Evolutionary conservation across 139 green algal species (phyloP), one percentile per base, ranked within the genome.

Genomic region (Tetradesmus obliquus): DNA sequence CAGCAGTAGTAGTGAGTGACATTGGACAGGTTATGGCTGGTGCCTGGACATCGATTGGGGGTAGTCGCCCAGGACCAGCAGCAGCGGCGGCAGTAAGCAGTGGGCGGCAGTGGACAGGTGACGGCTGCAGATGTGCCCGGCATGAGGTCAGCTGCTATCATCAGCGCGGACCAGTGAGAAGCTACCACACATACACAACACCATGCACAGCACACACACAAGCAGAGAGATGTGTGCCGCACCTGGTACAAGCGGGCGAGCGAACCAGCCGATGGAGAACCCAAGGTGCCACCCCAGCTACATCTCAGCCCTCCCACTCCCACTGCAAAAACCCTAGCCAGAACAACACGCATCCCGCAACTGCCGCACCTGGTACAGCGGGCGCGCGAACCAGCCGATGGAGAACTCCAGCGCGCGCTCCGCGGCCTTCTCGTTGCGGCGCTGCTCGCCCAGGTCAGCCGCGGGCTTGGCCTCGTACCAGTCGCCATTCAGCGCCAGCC

Each of bases 201-300:
- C 32, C 32, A 45, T 45, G 32, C 32, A 45, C 32, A 45, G 32
- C 32, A 45, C 32, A 45, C 32, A 45, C 32, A 45, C 32, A 45
- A 45, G 32, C 32, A 45, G 32, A 45, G 32, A 45, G 32, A 45
- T 45, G 32, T 45, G 32, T n/a, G 2, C 0, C 80, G 0, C 53
- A 92, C 89, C 82, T 92, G 83, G 71, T 91, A 93, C 53, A 96
- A 45, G 20, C 55, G 94, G 94, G 55, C 95, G 83, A 20, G 90
- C 94, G 45, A 92, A 96, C 92, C 92, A 96, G 24, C 94, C 94
- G 15, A 94, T 79, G 2, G 80, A 82, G 86, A 96, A 96, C 57
- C 93, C 88, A 58, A 92, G 83, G 32, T 45, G 62, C 13, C 62
- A 72, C 10, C 62, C 62, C 10, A 72, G 62, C 62, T 15, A 72